Base-by-base conservation (phyloP, 2,329 filamentous ascomycete genomes). In the Fusarium cicatricum region DNA sequence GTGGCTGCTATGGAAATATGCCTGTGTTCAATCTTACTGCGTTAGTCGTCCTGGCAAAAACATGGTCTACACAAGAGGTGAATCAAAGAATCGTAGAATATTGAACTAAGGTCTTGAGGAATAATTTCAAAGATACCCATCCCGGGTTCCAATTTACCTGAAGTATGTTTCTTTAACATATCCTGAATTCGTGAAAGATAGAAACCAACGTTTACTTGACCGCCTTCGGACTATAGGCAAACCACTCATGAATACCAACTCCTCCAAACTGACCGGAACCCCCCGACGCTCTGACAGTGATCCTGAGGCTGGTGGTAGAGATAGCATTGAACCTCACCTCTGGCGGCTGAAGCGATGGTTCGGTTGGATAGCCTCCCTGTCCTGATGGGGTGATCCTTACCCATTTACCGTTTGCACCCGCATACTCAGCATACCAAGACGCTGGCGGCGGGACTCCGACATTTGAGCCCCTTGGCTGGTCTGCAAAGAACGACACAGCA, bases 401-500 rank as follows among this genome's bases (percentile, higher is more conserved):
- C 66, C 67, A 71, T 15, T 46, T 47, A 17, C 57, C 67, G 4
- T 23, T 58, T 3, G 49, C 52, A 8, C 45, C 53, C 11, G 65
- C 37, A 21, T 72, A 72, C 54, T 72, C 69, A 1, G 67, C 57
- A 14, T 47, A 56, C 71, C 70, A 72, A 9, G 56, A 57, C 2
- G 60, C 59, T 3, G 71, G 70, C 1, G 71, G 70, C 11, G 71
- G 69, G 3, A 73, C 67, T 1, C 71, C 70, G 4, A 70, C 44
- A n/a, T 64, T 64, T 2, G 69, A 66, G 3, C 71, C 70, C 0
- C 68, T 70, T 1, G 65, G 58, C 28, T 71, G 64, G 33, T 74
- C 71, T 0, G 71, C 66, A 48, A 73, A 73, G 50, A 72, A 72
- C 9, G 69, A 63, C 15, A 74, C 60, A 3, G 68, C 66, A 11